These are phyloP conservation scores for Colletotrichum horii DNA, from an alignment of 2,329 filamentous ascomycete species.

Conservation along the genomic window DNA sequence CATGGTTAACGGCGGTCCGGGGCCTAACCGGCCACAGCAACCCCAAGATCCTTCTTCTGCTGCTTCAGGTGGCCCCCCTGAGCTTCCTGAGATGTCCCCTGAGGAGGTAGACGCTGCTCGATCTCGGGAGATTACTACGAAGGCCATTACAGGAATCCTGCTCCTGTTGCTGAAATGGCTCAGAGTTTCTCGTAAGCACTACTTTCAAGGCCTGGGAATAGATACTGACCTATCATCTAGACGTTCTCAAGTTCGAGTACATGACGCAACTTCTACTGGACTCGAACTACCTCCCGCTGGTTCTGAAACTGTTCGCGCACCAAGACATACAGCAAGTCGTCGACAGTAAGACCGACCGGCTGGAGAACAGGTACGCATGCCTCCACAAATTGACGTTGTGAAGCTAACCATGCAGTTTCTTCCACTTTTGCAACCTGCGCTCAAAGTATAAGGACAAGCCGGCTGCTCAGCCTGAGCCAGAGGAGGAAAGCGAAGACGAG, in stretches of 20 bases:
- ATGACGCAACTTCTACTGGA: conserved; percentile 91
- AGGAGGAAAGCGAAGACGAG: conserved; percentile 68
- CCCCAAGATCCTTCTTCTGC: conserved; percentile 22
- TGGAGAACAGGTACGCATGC: conserved; percentile 73
- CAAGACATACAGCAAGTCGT: conserved; percentile 92
- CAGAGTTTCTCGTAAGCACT: conserved; percentile 81
- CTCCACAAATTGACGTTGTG: conserved; percentile 19
- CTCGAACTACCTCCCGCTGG: conserved; percentile 91
- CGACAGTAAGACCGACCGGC: conserved; percentile 81
- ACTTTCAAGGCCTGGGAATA: conserved; percentile 21
- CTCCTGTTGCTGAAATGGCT: conserved; percentile 95
- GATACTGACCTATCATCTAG: conserved; percentile 45
- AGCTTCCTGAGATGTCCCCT: conserved; percentile 55
- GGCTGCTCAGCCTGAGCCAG: conserved; percentile 26
- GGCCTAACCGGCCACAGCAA: conserved; percentile 34
- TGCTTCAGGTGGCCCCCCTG: conserved; percentile 29
- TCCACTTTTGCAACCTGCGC: conserved; percentile 82
- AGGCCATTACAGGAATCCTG: conserved; percentile 89
- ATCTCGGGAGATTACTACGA: conserved; percentile 84
- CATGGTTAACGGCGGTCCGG: conserved; percentile 44
- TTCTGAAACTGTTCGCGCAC: conserved; percentile 91
- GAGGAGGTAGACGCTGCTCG: conserved; percentile 86
- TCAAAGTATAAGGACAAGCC: conserved; percentile 53
- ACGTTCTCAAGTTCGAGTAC: conserved; percentile 95
- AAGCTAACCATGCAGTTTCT: conserved; percentile 67